phyloP scores from a whole-genome alignment of 352 stramenopile genomes.

The Pythium aquatile region DNA sequence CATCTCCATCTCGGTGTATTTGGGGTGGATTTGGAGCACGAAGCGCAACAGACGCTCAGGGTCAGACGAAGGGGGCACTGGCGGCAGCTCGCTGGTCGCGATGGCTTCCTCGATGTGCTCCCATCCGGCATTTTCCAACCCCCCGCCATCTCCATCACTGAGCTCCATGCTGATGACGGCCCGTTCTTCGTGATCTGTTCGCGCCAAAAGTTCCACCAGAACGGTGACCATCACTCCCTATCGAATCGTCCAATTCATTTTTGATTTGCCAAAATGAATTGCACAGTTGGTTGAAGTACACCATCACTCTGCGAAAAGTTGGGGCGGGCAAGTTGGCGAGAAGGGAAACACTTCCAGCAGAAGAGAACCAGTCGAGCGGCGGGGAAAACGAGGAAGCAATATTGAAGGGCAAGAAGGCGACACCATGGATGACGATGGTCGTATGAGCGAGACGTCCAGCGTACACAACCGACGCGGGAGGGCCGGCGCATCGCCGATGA shows the following conservation, averaged over 20 bases:
- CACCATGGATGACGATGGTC: conserved; percentile 53
- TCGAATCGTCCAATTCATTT: conserved; percentile 8
- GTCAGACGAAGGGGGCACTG: conserved; percentile 70
- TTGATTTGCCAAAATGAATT: conserved; percentile 25
- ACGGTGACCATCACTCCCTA: conserved; percentile 16
- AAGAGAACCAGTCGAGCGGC: not conserved
- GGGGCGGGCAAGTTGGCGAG: not conserved
- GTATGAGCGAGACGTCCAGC: conserved; percentile 79
- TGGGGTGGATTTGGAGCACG: conserved; percentile 69
- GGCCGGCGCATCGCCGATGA: conserved; percentile 30
- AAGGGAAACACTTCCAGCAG: conserved; percentile 3
- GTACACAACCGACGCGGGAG: conserved; percentile 41
- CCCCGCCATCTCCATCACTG: not conserved
- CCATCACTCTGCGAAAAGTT: conserved; percentile 19
- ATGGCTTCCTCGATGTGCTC: conserved; percentile 56
- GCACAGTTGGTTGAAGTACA: conserved; percentile 26
- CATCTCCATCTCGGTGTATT: conserved; percentile 86
- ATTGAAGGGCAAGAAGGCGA: not conserved
- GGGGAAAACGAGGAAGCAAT: not conserved
- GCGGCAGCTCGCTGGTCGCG: conserved; percentile 46
- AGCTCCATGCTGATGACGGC: conserved; percentile 12
- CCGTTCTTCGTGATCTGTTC: not conserved
- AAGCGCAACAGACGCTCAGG: conserved; percentile 73
- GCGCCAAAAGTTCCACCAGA: conserved; percentile 19
- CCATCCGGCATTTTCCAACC: conserved; percentile 36